Evolutionary conservation across 140 eudicot genomes (phyloP), one percentile per base, ranked within the genome.

Genomic region (Bidens hawaiensis): DNA sequence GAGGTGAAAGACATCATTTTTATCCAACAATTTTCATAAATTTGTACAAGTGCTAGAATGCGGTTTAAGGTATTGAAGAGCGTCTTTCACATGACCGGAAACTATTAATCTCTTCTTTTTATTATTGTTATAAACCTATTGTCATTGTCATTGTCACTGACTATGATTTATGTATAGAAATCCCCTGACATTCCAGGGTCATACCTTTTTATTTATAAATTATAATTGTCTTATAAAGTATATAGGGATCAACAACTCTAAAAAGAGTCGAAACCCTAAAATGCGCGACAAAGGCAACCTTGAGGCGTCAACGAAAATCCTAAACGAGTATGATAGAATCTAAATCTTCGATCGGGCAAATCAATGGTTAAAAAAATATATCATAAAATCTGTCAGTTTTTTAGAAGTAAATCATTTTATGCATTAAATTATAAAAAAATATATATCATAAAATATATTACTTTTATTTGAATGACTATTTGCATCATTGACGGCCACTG

Each of bases 151-250:
- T 71, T 56, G 45, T 73, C 28, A 58, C 68, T 67, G 62, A 67
- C 60, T 68, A 40, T 14, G 51, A 69, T 84, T 82, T 75, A 14
- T 88, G 96, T 88, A 88, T 82, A 88, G 94, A 75, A 75, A 64
- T 9, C 38, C 85, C 95, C 80, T 75, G 74, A 76, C 85, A 74
- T 81, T 79, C 13, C 71, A 76, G 94, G 84, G 84, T 65, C 65
- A 68, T 54, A 70, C 65, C 38, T 53, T 50, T 34, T 55, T 67
- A 58, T 22, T 11, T 53, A 60, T 50, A 57, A 10, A 68, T 71
- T 65, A 48, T 55, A 52, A 49, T 61, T 78, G 2, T 6, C 12
- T 15, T 12, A 49, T 54, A n/a, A 10, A 8, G 45, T 10, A 36
- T 10, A 36, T 36, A 3, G 14, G 43, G 43, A 36, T 36, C 43